phyloP scores from a whole-genome alignment of 208 protist species.

The Wallacemonas sp. region DNA sequence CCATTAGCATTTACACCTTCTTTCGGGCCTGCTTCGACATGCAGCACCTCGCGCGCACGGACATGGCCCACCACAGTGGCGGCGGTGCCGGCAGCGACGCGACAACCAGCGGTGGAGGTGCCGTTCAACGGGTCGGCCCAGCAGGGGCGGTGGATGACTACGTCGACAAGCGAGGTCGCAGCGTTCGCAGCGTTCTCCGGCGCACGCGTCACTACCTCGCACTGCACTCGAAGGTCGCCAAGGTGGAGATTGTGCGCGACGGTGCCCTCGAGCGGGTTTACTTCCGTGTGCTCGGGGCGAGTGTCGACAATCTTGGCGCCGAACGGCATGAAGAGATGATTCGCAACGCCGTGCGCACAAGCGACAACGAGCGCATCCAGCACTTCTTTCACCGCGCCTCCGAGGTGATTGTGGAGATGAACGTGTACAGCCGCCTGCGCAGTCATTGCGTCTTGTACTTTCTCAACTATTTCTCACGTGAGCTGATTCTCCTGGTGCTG shows the following conservation, averaged over 20 bases:
- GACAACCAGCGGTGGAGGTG: too few species aligned
- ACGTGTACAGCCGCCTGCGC: constrained; percentile 39
- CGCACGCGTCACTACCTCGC: constrained; percentile 29
- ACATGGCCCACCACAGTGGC: constrained; percentile 1
- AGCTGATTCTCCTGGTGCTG: constrained; percentile 39
- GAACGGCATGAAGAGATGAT: constrained; percentile 31
- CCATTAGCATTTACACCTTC: constrained; percentile 61
- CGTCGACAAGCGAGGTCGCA: constrained; percentile 44
- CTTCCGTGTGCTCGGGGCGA: constrained; percentile 50
- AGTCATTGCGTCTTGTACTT: constrained; percentile 24
- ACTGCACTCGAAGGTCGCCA: constrained; percentile 47
- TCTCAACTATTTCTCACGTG: constrained; percentile 39
- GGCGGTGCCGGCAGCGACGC: background rate
- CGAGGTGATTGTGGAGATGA: constrained; percentile 53
- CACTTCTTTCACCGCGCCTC: constrained; percentile 45
- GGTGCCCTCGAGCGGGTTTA: constrained; percentile 65
- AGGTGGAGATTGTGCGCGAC: constrained; percentile 56
- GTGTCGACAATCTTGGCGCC: constrained; percentile 34
- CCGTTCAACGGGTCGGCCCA: too few species aligned
- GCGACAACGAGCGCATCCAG: constrained; percentile 57
- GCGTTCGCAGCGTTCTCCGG: constrained; percentile 43
- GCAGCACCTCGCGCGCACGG: constrained; percentile 26
- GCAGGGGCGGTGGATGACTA: constrained; percentile 49
- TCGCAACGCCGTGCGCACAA: constrained; percentile 36
- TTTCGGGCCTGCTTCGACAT: constrained; percentile 59